phyloP scores from a whole-genome alignment of 768 basidiomycete species.

The Tricholoma saponaceum region DNA sequence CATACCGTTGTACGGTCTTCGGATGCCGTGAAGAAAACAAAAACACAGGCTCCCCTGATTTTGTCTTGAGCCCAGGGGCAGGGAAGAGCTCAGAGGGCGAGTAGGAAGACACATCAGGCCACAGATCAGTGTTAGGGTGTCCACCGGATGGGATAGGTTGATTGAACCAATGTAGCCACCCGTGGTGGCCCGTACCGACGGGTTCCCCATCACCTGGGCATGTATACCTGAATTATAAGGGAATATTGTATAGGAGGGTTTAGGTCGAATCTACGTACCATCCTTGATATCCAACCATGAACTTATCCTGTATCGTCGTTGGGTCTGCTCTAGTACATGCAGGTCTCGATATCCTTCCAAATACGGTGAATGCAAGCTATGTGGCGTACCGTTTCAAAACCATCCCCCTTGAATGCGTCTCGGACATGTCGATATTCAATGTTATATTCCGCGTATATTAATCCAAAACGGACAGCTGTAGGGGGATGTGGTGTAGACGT shows the following conservation, averaged over 20 bases:
- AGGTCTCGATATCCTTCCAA: background rate
- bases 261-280: constrained; percentile 44
- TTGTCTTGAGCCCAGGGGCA: constrained; percentile 59
- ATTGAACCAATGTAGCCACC: constrained; percentile 85
- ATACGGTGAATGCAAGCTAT: background rate
- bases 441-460: background rate
- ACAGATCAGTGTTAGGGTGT: constrained; percentile 68
- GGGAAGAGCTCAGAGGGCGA: constrained; percentile 66
- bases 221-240: constrained; percentile 51
- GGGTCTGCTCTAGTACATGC: constrained; percentile 49
- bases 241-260: background rate
- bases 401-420: constrained; percentile 18
- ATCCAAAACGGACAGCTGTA: background rate
- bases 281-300: constrained; percentile 84
- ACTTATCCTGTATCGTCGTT: constrained; percentile 77
- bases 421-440: background rate
- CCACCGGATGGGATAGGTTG: constrained; percentile 67
- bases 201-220: constrained; percentile 68
- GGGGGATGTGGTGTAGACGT: background rate
- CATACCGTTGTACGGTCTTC: constrained; percentile 62
- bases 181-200: constrained; percentile 70
- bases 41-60: constrained; percentile 54
- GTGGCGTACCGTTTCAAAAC: constrained; percentile 38
- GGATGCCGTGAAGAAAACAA: constrained; percentile 79
- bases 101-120: constrained; percentile 76